Conservation (phyloP, 306 rosid genomes). For the Lathyrus aphaca region DNA sequence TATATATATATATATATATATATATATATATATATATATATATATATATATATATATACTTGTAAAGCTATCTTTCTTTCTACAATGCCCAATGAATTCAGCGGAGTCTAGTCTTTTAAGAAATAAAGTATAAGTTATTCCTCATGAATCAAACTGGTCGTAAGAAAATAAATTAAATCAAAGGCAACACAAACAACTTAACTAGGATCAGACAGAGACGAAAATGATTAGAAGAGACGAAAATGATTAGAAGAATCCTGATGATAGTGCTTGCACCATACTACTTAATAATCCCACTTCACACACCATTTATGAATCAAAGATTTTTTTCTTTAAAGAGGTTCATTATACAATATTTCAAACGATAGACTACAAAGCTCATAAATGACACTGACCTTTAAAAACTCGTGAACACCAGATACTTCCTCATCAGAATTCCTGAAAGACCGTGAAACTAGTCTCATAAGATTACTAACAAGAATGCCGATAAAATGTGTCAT, state of each 20-base stretch:
- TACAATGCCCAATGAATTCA: conserved; percentile 16
- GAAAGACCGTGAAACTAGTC: conserved; percentile 41
- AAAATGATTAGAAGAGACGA: conserved; percentile 2
- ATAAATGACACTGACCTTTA: conserved; percentile 61
- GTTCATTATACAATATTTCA: not conserved
- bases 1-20: not conserved
- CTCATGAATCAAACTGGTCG: conserved; percentile 26
- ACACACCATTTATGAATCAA: conserved; percentile 1
- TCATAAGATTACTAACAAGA: conserved; percentile 32
- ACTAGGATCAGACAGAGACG: conserved; percentile 1
- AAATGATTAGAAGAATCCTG: conserved; percentile 6
- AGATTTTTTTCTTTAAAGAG: conserved; percentile 4
- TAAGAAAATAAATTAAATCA: conserved; percentile 21
- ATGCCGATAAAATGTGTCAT: conserved; percentile 1
- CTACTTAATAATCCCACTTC: conserved; percentile 9
- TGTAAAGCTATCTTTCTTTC: not conserved
- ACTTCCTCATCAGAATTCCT: conserved; percentile 63
- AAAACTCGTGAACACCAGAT: conserved; percentile 48
- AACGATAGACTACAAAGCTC: conserved; percentile 16
- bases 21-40: not conserved
- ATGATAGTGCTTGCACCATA: not conserved
- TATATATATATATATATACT: not conserved
- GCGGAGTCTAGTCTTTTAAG: not conserved
- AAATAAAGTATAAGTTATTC: conserved; percentile 2
- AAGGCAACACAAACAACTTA: conserved; percentile 18